Evolutionary conservation across 148 eudicot species (phyloP).

Genomic region (Tetragonia tetragonoides): DNA sequence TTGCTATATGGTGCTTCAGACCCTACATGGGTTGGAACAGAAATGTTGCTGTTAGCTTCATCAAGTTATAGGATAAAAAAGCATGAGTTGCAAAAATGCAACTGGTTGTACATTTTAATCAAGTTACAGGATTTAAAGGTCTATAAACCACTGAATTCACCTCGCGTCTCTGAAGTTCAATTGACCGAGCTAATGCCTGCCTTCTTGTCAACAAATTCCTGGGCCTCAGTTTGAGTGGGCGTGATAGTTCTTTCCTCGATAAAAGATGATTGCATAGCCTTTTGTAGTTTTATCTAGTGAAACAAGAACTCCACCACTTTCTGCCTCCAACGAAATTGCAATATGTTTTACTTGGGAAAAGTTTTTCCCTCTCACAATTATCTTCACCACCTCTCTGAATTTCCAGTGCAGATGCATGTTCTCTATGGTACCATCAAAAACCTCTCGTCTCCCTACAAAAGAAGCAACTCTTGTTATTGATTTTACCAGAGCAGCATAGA

Average conservation of each 20-base stretch:
- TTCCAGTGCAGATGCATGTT: conserved; percentile 96
- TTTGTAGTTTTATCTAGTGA: conserved; percentile 71
- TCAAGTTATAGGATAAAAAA: background rate
- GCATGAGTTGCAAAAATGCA: background rate
- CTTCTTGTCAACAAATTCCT: conserved; percentile 70
- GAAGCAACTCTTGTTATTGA: conserved; percentile 15
- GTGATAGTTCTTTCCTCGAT: conserved; percentile 94
- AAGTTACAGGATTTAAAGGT: background rate
- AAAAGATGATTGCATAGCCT: conserved; percentile 70
- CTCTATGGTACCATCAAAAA: conserved; percentile 79
- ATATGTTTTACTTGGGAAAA: conserved; percentile 73
- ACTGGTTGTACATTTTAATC: background rate
- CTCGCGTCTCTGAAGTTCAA: conserved; percentile 95
- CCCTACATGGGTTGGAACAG: conserved; percentile 46
- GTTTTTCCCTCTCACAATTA: conserved; percentile 59
- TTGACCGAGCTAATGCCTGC: conserved; percentile 90
- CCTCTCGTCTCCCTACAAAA: conserved; percentile 65
- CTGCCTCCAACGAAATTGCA: conserved; percentile 79
- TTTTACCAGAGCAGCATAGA: background rate
- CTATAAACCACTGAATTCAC: conserved; percentile 29
- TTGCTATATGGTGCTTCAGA: conserved; percentile 70
- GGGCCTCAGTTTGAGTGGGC: conserved; percentile 56
- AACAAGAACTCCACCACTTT: conserved; percentile 80
- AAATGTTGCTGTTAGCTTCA: background rate
- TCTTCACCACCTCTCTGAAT: conserved; percentile 78